Conservation (phyloP, 1,139 yeast species). For the Yamadazyma spencermartinsiae region DNA sequence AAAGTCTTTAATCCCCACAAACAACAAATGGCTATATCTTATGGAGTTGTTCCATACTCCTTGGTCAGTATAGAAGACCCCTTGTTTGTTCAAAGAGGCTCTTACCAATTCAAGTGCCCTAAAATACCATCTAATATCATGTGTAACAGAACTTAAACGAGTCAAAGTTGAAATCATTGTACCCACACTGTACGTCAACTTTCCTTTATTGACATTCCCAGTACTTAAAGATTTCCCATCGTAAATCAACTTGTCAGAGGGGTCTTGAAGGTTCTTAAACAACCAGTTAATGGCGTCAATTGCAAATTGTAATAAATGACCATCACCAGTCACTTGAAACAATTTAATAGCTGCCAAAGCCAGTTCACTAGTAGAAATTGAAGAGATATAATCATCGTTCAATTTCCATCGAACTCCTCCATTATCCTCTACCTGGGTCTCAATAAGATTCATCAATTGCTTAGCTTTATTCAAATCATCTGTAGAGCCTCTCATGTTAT, state of each 20-base stretch:
- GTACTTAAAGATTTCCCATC: constrained; percentile 28
- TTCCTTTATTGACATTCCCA: constrained; percentile 28
- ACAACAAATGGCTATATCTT: constrained; percentile 25
- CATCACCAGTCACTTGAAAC: constrained; percentile 21
- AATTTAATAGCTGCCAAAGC: constrained; percentile 34
- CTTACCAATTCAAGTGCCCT: constrained; percentile 15
- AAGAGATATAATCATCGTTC: constrained; percentile 27
- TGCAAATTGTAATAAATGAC: constrained; percentile 24
- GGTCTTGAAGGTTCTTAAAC: constrained; percentile 29
- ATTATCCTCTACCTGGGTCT: constrained; percentile 21
- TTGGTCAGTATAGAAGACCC: constrained; percentile 23
- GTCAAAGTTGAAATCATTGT: constrained; percentile 31
- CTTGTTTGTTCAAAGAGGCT: constrained; percentile 19
- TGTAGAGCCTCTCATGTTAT: constrained; percentile 16
- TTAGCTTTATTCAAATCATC: constrained; percentile 19
- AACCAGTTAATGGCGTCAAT: constrained; percentile 25
- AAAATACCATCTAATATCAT: constrained; percentile 13
- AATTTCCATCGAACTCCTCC: constrained; percentile 36
- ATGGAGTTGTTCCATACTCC: constrained; percentile 27
- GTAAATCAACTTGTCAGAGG: constrained; percentile 28
- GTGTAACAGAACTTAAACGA: constrained; percentile 20
- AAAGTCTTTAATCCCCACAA: constrained; percentile 28
- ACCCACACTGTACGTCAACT: constrained; percentile 38
- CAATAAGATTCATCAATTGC: constrained; percentile 13
- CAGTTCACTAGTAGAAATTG: constrained; percentile 35